Percentiles rank a stretch among this genome's conserved stretches.
Evolutionary conservation across 768 basidiomycete genomes (phyloP).

Genomic region (Boletus vinaceobasis): DNA sequence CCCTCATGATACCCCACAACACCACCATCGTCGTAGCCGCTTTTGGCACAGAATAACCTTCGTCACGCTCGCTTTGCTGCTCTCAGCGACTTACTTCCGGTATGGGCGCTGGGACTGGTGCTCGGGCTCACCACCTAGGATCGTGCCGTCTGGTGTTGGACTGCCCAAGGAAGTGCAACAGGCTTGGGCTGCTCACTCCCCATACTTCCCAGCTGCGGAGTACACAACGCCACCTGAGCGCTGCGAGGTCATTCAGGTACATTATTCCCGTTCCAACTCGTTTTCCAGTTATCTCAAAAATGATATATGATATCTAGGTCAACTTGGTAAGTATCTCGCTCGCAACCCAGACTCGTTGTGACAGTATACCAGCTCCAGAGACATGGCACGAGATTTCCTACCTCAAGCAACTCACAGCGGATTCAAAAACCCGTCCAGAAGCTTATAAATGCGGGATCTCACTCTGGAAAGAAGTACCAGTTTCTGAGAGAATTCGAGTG

Average conservation of each 20-base stretch:
- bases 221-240: slow-evolving; percentile 45
- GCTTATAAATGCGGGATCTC: slow-evolving; percentile 45
- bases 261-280: neutral
- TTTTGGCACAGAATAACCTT: slow-evolving; percentile 1
- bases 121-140: neutral
- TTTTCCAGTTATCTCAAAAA: neutral
- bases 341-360: neutral
- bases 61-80: slow-evolving; percentile 15
- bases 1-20: neutral
- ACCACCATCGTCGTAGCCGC: neutral
- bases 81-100: slow-evolving; percentile 13
- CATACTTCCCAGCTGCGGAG: slow-evolving; percentile 47
- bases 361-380: slow-evolving; percentile 58
- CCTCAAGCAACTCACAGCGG: slow-evolving; percentile 38
- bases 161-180: slow-evolving; percentile 26
- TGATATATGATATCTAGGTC: slow-evolving; percentile 13
- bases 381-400: slow-evolving; percentile 80
- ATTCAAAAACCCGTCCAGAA: slow-evolving; percentile 53
- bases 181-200: slow-evolving; percentile 61
- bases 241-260: slow-evolving; percentile 58
- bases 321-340: slow-evolving; percentile 25
- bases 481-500: slow-evolving; percentile 62
- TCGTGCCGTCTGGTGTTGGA: neutral
- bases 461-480: slow-evolving; percentile 43
- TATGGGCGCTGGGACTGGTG: slow-evolving; percentile 6